Evolutionary conservation across 495 filamentous ascomycete species (phyloP), one percentile per base, ranked within the genome.

Genomic region (Bryoglossum gracile): DNA sequence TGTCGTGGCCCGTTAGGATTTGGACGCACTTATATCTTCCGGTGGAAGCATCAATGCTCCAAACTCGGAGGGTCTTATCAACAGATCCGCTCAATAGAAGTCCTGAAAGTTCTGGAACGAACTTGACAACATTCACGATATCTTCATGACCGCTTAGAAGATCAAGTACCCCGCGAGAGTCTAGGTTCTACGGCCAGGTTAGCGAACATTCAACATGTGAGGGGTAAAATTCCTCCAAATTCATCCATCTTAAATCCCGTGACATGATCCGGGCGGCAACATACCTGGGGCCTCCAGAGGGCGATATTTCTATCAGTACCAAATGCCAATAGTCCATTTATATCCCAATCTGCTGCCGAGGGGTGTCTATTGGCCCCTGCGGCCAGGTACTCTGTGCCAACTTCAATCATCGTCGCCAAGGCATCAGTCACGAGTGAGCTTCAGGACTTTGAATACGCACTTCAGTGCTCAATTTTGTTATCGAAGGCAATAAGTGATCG

Each of bases 281-380:
- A 28, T 80, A 94, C 89, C 62, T 76, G 61, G 38, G 92, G 88
- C 58, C 83, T 71, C 92, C 92, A 97, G 43, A 96, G 60, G 24
- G 89, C 92, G 50, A 96, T 73, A 68, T 91, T 92, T 49, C 78
- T 78, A 67, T 89, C 87, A 22, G 89, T 84, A 30, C 92, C 92
- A 67, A 86, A 98, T 36, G 91, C 94, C 30, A 97, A 73, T 45
- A 90, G 81, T 28, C 79, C 67, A 5, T 70, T 59, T 6, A 16
- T 44, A 60, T 89, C 78, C 92, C 92, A 98, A 67, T 97, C 92
- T 11, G 92, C 89, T 10, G 86, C 87, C 13, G 81, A 81, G 21
- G 92, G 84, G 54, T 96, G 87, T 51, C 91, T 74, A 67, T 96
- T 97, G 30, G 87, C 90, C 46, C 92, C 92, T 47, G 82, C 82